Base-by-base conservation (phyloP, 371 early-diverging fungal species). In the Gilbertella persicaria region DNA sequence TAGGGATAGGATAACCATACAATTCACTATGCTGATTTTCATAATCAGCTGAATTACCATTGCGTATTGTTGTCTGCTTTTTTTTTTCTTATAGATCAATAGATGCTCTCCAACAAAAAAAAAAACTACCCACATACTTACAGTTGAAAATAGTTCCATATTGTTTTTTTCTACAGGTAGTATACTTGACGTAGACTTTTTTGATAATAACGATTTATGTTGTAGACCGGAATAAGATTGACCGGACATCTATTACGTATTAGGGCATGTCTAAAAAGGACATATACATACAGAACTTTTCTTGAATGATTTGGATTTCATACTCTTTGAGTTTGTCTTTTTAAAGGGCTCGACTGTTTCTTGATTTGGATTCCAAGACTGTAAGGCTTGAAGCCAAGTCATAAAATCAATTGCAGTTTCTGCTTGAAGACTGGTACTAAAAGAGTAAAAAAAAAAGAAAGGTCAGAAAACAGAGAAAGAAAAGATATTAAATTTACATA, bases 321-420 rank as follows among this genome's bases (percentile, higher is more conserved):
- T 33, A 2, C 13, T 13, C 13, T 9, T 33, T 12, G 3, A 13
- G 10, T 10, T 9, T 10, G 33, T 12, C 33, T 33, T 33, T 10
- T 3, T 33, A 12, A 33, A 12, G 33, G 2, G 8, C 13, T 33
- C 10, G 8, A 10, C 13, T 3, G 21, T 46, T 19, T 30, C 14
- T 45, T 57, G 40, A 12, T 57, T 45, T 12, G 28, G 46, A 28
- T 58, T 53, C 66, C 66, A 69, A 23, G 60, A 55, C 3, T 45
- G 47, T 1, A 69, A 30, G 7, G 66, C 62, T 16, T 62, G 53
- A 21, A 66, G 33, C 70, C 70, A 69, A 17, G 48, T 35, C 1
- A 52, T 55, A n/a, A 62, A 62, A n/a, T 69, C 70, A 17, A 62
- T 60, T 2, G 50, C 45, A 19, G 66, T 65, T 30, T 69, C 70